These are phyloP conservation scores for Cryphonectria nitschkei DNA, from an alignment of 2,329 filamentous ascomycete genomes.

Conservation along the genomic window DNA sequence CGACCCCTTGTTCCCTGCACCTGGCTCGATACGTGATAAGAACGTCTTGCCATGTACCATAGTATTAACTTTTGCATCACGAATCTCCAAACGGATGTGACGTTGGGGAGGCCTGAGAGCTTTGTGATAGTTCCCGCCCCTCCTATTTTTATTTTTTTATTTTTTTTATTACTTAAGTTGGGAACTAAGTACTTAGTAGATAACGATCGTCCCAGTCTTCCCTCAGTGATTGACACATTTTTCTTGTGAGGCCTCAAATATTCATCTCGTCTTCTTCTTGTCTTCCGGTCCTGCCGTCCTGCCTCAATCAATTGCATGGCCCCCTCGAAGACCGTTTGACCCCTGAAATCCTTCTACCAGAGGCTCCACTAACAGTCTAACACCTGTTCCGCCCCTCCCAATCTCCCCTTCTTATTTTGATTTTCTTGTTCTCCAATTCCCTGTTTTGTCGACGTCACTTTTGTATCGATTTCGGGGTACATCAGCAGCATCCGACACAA, in stretches of 20 bases:
- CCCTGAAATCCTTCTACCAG: background rate
- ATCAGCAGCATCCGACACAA: background rate
- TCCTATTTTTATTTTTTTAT: background rate
- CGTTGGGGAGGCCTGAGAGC: background rate
- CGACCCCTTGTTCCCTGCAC: conserved; percentile 1
- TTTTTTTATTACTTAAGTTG: background rate
- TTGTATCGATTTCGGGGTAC: background rate
- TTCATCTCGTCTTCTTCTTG: background rate
- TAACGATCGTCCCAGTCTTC: background rate
- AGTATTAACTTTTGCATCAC: background rate
- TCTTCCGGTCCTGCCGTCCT: background rate
- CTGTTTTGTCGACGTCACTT: background rate
- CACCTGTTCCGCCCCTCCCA: background rate
- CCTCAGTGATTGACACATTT: background rate
- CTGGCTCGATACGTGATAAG: background rate
- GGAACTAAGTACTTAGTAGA: background rate
- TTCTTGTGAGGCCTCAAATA: conserved; percentile 1
- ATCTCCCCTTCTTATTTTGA: background rate
- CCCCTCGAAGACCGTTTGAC: background rate
- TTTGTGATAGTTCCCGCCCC: background rate
- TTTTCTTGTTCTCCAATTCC: background rate
- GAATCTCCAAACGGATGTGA: background rate
- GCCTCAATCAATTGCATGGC: background rate
- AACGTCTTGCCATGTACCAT: background rate
- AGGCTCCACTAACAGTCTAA: background rate